Evolutionary conservation across 2,329 filamentous ascomycete species (phyloP), one percentile per base, ranked within the genome.

Genomic region (Rutstroemia sp.): DNA sequence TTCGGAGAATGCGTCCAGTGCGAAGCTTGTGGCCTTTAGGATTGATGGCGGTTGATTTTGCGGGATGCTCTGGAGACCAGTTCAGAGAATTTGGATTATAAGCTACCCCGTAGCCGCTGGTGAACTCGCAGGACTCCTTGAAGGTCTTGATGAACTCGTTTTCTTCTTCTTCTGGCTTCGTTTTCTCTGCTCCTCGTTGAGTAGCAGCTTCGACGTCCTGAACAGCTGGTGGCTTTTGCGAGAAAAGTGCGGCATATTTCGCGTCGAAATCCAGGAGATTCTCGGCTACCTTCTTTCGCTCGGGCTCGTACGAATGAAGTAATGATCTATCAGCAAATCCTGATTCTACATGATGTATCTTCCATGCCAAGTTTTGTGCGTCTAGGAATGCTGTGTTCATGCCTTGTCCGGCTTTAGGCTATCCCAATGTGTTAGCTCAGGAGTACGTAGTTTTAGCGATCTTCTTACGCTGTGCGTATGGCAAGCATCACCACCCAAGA

Each of bases 361-460:
- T 97, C 92, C 92, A 97, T 7, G 92, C 92, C 42, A 97, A 77
- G 71, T 96, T 97, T 59, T 90, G 82, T 0, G 90, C 90, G 63
- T 92, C 87, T 52, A 88, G 75, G 72, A 90, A 90, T 3, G 86
- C 86, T 0, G 87, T 87, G 66, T 90, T 90, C 87, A 90, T 90
- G 30, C 87, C 87, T 70, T 90, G 87, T 1, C 87, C 87, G 34
- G 86, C 87, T 74, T 89, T 90, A 39, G 86, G 86, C 80, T 83
- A 65, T 79, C 76, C 14, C 18, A 49, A 79, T 71, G 80, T 80
- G 21, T 81, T 76, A 61, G 80, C 81, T 72, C 42, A 14, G 12
- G 10, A 81, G 81, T 81, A n/a, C 21, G 12, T 5, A 16, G 19
- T 21, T 50, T 45, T 25, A 34, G 41, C 12, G 6, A 30, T 12